These are phyloP conservation scores for Leccinum longicurvipes DNA, from an alignment of 768 basidiomycete species.

Conservation along the genomic window DNA sequence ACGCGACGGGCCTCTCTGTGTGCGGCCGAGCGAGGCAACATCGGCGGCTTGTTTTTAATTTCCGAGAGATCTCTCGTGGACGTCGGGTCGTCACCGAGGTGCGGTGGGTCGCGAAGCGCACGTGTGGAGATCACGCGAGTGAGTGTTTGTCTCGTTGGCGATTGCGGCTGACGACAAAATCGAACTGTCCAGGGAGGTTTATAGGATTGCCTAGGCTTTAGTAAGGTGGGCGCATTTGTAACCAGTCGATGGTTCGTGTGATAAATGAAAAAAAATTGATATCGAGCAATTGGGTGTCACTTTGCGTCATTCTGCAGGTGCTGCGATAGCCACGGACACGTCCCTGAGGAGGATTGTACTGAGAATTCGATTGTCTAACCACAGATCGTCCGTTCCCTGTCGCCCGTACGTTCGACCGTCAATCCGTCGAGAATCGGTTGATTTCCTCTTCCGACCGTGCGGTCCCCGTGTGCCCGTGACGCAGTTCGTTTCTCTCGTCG, in stretches of 20 bases:
- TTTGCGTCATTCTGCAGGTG: slow-evolving; percentile 11
- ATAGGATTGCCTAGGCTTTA: slow-evolving; percentile 1
- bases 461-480: slow-evolving; percentile 1
- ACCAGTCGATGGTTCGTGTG: slow-evolving; percentile 19
- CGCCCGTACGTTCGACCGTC: slow-evolving; percentile 8
- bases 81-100: neutral
- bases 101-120: slow-evolving; percentile 8
- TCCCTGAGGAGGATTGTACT: slow-evolving; percentile 25
- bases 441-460: neutral
- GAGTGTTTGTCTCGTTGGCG: neutral
- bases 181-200: neutral
- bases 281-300: slow-evolving; percentile 8
- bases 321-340: slow-evolving; percentile 21
- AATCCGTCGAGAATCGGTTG: slow-evolving; percentile 8
- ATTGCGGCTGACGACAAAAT: neutral
- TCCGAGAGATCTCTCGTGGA: slow-evolving; percentile 16
- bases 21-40: neutral
- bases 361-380: slow-evolving; percentile 19
- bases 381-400: slow-evolving; percentile 7
- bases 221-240: slow-evolving; percentile 24
- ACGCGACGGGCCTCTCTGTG: neutral
- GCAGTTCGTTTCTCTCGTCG: slow-evolving; percentile 5
- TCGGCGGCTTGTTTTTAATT: slow-evolving; percentile 24
- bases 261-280: slow-evolving; percentile 25
- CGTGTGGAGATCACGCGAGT: slow-evolving; percentile 3